Percentiles rank a stretch among this genome's conserved stretches.
Evolutionary conservation across 2,329 filamentous ascomycete species (phyloP).

Genomic region (Rhynchosporium secalis): DNA sequence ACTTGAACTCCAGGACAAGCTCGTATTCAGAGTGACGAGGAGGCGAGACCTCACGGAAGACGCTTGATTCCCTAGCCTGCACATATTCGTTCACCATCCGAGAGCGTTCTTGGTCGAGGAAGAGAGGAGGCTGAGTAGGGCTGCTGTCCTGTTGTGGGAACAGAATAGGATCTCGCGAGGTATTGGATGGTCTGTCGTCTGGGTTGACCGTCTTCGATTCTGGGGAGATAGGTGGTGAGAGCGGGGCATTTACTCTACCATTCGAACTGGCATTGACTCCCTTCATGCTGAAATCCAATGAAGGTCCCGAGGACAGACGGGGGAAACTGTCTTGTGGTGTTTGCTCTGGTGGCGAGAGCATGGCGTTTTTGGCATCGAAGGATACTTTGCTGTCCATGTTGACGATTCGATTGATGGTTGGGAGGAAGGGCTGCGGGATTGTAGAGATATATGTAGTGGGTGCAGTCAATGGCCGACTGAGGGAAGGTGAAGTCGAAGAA

Average conservation of each 20-base stretch:
- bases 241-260: slow-evolving; percentile 43
- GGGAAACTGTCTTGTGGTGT: slow-evolving; percentile 53
- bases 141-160: slow-evolving; percentile 51
- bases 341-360: slow-evolving; percentile 64
- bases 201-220: slow-evolving; percentile 40
- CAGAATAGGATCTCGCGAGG: slow-evolving; percentile 54
- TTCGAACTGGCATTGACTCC: slow-evolving; percentile 41
- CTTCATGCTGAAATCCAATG: slow-evolving; percentile 34
- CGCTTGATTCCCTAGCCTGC: slow-evolving; percentile 32
- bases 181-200: slow-evolving; percentile 38
- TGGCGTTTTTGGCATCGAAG: slow-evolving; percentile 44
- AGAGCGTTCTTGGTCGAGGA: slow-evolving; percentile 48
- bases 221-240: slow-evolving; percentile 62
- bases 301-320: slow-evolving; percentile 19
- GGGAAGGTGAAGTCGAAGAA: slow-evolving; percentile 28
- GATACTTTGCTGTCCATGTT: slow-evolving; percentile 33
- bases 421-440: slow-evolving; percentile 27
- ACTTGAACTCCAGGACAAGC: slow-evolving; percentile 53
- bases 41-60: slow-evolving; percentile 48
- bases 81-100: slow-evolving; percentile 50
- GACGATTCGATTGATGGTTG: slow-evolving; percentile 28
- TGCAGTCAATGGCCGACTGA: slow-evolving; percentile 22
- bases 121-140: slow-evolving; percentile 52
- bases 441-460: slow-evolving; percentile 24
- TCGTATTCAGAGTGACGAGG: slow-evolving; percentile 56